phyloP scores from a whole-genome alignment of 805 yeast genomes.

The Wickerhamiella galacta region DNA sequence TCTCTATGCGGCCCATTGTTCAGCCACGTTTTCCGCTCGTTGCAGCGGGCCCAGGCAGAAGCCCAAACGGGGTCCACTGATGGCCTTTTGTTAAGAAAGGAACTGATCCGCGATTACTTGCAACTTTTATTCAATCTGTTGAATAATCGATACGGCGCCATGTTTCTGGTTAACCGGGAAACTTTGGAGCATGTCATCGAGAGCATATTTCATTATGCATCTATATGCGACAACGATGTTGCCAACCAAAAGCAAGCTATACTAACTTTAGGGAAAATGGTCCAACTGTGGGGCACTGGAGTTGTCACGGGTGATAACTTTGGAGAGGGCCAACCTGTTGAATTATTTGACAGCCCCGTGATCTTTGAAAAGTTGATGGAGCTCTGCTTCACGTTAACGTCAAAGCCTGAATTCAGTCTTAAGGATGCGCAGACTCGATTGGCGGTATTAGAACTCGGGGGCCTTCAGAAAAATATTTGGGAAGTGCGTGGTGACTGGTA shows the following conservation, averaged over 20 bases:
- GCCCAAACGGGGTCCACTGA: slow-evolving; percentile 35
- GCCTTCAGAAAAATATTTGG: slow-evolving; percentile 47
- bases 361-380: slow-evolving; percentile 52
- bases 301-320: slow-evolving; percentile 32
- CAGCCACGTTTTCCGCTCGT: slow-evolving; percentile 38
- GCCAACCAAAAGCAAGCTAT: slow-evolving; percentile 52
- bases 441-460: slow-evolving; percentile 57
- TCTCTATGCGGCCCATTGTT: slow-evolving; percentile 62
- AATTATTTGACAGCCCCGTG: slow-evolving; percentile 47
- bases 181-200: slow-evolving; percentile 44
- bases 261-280: slow-evolving; percentile 45
- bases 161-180: slow-evolving; percentile 53
- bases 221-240: slow-evolving; percentile 38
- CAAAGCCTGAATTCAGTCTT: slow-evolving; percentile 47
- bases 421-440: slow-evolving; percentile 68
- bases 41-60: slow-evolving; percentile 30
- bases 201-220: slow-evolving; percentile 47
- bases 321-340: slow-evolving; percentile 37
- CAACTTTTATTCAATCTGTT: slow-evolving; percentile 52
- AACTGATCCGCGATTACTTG: slow-evolving; percentile 51
- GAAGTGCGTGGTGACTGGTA: slow-evolving; percentile 27
- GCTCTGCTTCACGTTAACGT: slow-evolving; percentile 63
- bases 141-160: slow-evolving; percentile 62
- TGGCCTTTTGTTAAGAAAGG: slow-evolving; percentile 29
- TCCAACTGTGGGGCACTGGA: slow-evolving; percentile 51